Evolutionary conservation across 2,329 filamentous ascomycete species (phyloP), one percentile per base, ranked within the genome.

Genomic region (Cladorrhinum sp.): DNA sequence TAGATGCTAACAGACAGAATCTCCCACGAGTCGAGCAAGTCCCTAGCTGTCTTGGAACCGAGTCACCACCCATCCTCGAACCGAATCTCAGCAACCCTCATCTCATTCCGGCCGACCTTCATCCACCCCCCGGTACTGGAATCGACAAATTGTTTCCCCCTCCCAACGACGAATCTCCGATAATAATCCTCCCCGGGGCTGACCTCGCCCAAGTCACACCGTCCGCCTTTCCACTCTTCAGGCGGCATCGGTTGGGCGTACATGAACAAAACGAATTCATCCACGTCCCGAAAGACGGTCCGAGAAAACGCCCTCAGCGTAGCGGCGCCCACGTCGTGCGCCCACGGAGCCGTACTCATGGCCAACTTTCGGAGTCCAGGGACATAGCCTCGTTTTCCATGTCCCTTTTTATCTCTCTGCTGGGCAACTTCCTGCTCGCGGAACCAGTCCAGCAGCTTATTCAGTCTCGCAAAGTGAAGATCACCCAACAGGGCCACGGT

Each of bases 401-500:
- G 2, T 29, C 0, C 63, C 64, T 51, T 29, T 41, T 22, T 20
- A 8, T 22, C 7, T 45, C 20, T 13, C 16, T 23, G 2, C 38
- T 36, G 4, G 56, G 57, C 51, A 49, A 12, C 54, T 59, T 74
- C 71, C 57, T 51, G 64, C 20, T 61, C 45, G 20, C 63, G 66
- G 52, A 72, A 63, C 45, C 58, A 62, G 0, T 57, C 54, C 25
- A 71, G 64, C 24, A 73, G 55, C 10, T 55, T 53, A 2, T 55
- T 58, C 24, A 74, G 49, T 6, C 65, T 60, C 22, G 50, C 20
- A 24, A 67, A 68, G 50, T 70, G 64, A 22, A 69, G 58, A 7
- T 72, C 68, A 9, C 73, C 73, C 7, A 75, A 65, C 59, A 76
- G 25, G 3, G 67, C 70, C 7, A 75, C 66, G 13, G 69, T 70